A percentile compares a stretch with the other conserved stretches of the same genome.
phyloP scores from a whole-genome alignment of 2,329 filamentous ascomycete species.

The Herpotrichia juniperi region DNA sequence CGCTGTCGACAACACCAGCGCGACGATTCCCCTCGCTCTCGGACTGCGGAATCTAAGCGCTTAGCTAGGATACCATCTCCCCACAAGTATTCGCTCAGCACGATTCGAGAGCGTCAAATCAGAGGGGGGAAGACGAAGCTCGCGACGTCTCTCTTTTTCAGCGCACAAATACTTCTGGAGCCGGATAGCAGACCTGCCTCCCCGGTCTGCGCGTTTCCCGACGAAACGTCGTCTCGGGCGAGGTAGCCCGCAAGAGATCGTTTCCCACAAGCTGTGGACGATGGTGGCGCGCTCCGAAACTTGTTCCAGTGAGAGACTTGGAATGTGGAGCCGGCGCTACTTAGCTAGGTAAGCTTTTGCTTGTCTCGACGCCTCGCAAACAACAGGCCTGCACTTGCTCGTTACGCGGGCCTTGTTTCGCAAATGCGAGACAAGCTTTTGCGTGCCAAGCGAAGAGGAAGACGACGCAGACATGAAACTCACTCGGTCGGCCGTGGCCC shows the following conservation, averaged over 20 bases:
- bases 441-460: slow-evolving; percentile 9
- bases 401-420: slow-evolving; percentile 16
- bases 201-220: slow-evolving; percentile 5
- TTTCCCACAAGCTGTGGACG: not conserved
- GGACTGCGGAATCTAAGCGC: too few species aligned
- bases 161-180: not conserved
- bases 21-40: not conserved
- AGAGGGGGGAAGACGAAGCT: not conserved
- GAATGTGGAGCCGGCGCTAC: slow-evolving; percentile 9
- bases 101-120: not conserved
- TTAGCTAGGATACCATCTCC: too few species aligned
- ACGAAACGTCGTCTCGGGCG: not conserved
- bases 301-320: slow-evolving; percentile 12
- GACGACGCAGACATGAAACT: slow-evolving; percentile 11
- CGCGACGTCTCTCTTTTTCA: not conserved
- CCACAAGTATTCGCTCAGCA: too few species aligned
- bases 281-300: slow-evolving; percentile 13
- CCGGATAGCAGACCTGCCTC: not conserved
- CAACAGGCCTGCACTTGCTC: slow-evolving; percentile 11
- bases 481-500: slow-evolving; percentile 26
- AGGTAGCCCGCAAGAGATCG: slow-evolving; percentile 1
- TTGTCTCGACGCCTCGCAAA: slow-evolving; percentile 28
- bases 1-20: not conserved
- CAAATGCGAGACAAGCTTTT: too few species aligned
- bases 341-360: slow-evolving; percentile 37